These are phyloP conservation scores for Cinnamomum micranthum DNA, from an alignment of 164 flowering plant genomes.

Conservation along the genomic window DNA sequence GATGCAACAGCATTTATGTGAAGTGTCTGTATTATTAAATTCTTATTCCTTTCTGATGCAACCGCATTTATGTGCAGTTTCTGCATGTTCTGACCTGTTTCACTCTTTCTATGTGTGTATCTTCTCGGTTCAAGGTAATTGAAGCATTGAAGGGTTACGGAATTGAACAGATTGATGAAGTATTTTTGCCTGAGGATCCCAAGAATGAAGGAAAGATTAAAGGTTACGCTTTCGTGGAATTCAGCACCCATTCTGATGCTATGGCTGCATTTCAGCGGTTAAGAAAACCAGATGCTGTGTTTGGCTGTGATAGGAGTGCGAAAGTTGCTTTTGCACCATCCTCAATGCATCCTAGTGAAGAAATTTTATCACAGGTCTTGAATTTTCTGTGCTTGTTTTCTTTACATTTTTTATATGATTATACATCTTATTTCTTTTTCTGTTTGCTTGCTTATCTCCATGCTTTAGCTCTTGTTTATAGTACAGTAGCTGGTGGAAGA, in stretches of 20 bases:
- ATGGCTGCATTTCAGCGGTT: conserved; percentile 37
- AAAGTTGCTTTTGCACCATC: conserved; percentile 34
- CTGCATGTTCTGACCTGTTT: background rate
- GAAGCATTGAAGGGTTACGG: conserved; percentile 27
- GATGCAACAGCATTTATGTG: background rate
- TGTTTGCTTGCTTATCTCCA: too few species aligned
- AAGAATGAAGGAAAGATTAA: conserved; percentile 28
- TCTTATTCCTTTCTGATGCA: too few species aligned
- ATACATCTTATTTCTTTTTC: too few species aligned
- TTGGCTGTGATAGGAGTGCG: conserved; percentile 42
- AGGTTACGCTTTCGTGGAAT: conserved; percentile 42
- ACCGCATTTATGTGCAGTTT: background rate
- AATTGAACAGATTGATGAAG: conserved; percentile 30
- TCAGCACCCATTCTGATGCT: conserved; percentile 34
- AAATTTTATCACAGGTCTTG: conserved; percentile 37
- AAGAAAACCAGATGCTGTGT: conserved; percentile 39
- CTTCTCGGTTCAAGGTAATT: conserved; percentile 21
- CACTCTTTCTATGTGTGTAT: background rate
- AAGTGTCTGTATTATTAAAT: too few species aligned
- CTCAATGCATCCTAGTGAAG: conserved; percentile 34
- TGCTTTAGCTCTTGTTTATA: too few species aligned
- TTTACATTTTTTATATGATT: background rate
- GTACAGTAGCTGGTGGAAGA: background rate
- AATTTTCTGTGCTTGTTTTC: conserved; percentile 1
- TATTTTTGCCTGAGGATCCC: conserved; percentile 35